Evolutionary conservation across 2,329 filamentous ascomycete species (phyloP).

Genomic region (Phaeosphaeriaceae sp.): DNA sequence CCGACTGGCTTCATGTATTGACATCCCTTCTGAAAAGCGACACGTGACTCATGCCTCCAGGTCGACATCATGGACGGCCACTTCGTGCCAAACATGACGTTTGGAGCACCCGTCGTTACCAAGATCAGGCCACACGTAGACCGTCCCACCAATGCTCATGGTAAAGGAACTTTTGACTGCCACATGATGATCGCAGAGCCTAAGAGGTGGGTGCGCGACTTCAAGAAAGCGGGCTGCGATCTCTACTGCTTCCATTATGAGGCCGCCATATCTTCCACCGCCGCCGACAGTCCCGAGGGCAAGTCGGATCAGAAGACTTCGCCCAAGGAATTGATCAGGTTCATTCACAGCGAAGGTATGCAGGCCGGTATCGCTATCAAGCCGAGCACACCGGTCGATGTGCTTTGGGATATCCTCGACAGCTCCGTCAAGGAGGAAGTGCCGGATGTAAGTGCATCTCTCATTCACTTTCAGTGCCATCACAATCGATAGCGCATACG

Average conservation of each 20-base stretch:
- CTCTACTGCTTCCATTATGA: conserved; percentile 99
- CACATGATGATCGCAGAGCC: conserved; percentile 99
- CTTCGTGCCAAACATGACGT: conserved; percentile 98
- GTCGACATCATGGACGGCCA: conserved; percentile 99
- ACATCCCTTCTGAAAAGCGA: conserved; percentile 2
- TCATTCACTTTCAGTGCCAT: conserved; percentile 1
- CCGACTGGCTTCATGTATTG: conserved; percentile 59
- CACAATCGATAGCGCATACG: conserved; percentile 23
- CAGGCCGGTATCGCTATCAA: conserved; percentile 95
- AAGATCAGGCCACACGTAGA: conserved; percentile 90
- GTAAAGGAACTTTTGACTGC: conserved; percentile 95
- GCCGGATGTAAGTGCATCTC: conserved; percentile 77
- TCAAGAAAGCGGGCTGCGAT: conserved; percentile 92
- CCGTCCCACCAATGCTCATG: conserved; percentile 70
- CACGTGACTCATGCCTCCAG: conserved; percentile 73
- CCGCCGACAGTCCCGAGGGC: conserved; percentile 78
- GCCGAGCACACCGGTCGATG: conserved; percentile 87
- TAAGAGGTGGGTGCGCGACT: conserved; percentile 97
- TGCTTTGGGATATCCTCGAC: conserved; percentile 89
- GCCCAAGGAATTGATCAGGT: conserved; percentile 84
- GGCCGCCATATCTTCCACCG: conserved; percentile 82
- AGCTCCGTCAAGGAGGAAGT: conserved; percentile 73
- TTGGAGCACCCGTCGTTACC: conserved; percentile 92
- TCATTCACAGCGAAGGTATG: conserved; percentile 88
- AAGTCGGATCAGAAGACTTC: conserved; percentile 75